A percentile compares a stretch with the other conserved stretches of the same genome.
These are phyloP conservation scores for Pythium rhizo-oryzae DNA, from an alignment of 352 stramenopile species.

Conservation along the genomic window DNA sequence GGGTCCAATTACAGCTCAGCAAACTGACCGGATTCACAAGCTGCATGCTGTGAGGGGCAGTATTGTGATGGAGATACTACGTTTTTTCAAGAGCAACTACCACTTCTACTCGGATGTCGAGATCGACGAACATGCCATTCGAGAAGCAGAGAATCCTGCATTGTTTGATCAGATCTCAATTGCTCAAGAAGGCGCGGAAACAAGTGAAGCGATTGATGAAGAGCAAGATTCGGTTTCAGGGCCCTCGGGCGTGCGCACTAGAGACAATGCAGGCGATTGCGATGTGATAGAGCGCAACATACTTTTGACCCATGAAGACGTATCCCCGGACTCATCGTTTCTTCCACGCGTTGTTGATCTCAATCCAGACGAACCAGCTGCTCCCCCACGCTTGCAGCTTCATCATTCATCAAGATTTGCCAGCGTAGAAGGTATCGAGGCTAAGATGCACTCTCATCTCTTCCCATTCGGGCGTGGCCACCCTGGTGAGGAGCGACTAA, in stretches of 20 bases:
- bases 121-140: too few species aligned
- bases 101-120: not conserved
- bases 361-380: not conserved
- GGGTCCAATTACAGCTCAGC: slow-evolving; percentile 20
- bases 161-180: too few species aligned
- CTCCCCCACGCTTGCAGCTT: not conserved
- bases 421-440: not conserved
- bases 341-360: not conserved
- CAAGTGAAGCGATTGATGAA: too few species aligned
- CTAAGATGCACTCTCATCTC: not conserved
- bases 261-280: too few species aligned
- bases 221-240: too few species aligned
- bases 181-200: too few species aligned
- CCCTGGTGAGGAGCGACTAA: not conserved
- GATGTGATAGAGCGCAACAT: not conserved
- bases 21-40: slow-evolving; percentile 19
- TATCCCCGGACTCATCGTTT: not conserved
- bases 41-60: slow-evolving; percentile 13
- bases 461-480: not conserved
- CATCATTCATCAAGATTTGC: not conserved
- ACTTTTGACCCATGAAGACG: not conserved
- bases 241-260: too few species aligned
- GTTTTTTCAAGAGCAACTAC: slow-evolving; percentile 10
- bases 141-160: too few species aligned
- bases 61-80: not conserved